These are phyloP conservation scores for Keqinozyma sinolaborantium DNA, from an alignment of 1,139 yeast species.

Conservation along the genomic window DNA sequence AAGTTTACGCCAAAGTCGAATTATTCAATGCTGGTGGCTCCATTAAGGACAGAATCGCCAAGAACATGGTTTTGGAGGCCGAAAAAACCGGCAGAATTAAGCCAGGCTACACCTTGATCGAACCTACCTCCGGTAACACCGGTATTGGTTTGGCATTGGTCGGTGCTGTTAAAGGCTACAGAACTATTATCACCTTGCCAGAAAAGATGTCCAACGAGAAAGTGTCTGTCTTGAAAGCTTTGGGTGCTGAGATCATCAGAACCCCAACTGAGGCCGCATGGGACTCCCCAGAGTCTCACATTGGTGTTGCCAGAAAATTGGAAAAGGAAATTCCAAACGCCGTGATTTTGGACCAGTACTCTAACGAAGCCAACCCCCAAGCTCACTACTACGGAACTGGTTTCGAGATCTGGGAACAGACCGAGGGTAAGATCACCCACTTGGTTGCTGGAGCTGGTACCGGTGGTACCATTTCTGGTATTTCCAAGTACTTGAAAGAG, in stretches of 20 bases:
- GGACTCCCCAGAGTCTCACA: slow-evolving; percentile 90
- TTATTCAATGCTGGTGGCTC: slow-evolving; percentile 71
- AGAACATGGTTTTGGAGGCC: slow-evolving; percentile 77
- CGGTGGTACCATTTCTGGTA: slow-evolving; percentile 82
- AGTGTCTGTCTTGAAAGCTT: slow-evolving; percentile 82
- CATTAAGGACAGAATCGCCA: slow-evolving; percentile 63
- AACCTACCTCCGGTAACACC: slow-evolving; percentile 87
- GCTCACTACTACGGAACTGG: slow-evolving; percentile 89
- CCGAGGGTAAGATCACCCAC: slow-evolving; percentile 68
- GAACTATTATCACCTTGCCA: slow-evolving; percentile 85
- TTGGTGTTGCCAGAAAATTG: slow-evolving; percentile 80
- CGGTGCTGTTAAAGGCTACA: slow-evolving; percentile 84
- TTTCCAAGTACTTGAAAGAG: slow-evolving; percentile 72
- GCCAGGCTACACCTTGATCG: slow-evolving; percentile 84
- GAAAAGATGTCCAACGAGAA: slow-evolving; percentile 93
- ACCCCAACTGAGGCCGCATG: slow-evolving; percentile 94
- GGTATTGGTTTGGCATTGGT: slow-evolving; percentile 88
- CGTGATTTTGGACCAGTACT: slow-evolving; percentile 81
- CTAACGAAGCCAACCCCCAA: slow-evolving; percentile 73
- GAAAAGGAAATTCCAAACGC: slow-evolving; percentile 86
- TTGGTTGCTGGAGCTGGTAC: slow-evolving; percentile 92
- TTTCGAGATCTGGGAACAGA: slow-evolving; percentile 80
- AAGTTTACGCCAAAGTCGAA: slow-evolving; percentile 57
- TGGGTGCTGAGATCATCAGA: slow-evolving; percentile 88
- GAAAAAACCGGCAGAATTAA: slow-evolving; percentile 75